Conservation (phyloP, 306 rosid species). For the Castanea mollissima region DNA sequence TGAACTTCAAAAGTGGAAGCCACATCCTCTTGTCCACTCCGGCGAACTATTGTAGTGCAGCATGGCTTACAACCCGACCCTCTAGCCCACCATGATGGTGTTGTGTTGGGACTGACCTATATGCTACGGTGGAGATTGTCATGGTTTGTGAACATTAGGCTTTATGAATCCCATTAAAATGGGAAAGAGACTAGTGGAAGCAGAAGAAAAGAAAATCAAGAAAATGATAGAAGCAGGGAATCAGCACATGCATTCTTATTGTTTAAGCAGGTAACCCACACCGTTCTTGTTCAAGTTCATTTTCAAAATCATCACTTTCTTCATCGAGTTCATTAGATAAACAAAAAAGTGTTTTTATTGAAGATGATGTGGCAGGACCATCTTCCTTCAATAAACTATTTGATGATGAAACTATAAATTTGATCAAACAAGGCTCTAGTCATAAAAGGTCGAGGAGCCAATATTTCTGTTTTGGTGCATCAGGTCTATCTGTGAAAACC, state of each 20-base stretch:
- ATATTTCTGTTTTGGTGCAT: slow-evolving; percentile 81
- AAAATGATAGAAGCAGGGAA: slow-evolving; percentile 24
- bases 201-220: slow-evolving; percentile 26
- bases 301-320: slow-evolving; percentile 74
- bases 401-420: slow-evolving; percentile 39
- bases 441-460: slow-evolving; percentile 57
- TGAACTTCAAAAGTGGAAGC: slow-evolving; percentile 33
- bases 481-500: slow-evolving; percentile 53
- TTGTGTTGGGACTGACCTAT: neutral
- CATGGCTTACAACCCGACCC: neutral
- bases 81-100: neutral
- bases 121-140: neutral
- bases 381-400: slow-evolving; percentile 52
- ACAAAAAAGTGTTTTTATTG: slow-evolving; percentile 62
- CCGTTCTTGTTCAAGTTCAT: slow-evolving; percentile 80
- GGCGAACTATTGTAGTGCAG: neutral
- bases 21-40: slow-evolving; percentile 42
- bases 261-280: slow-evolving; percentile 55
- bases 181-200: slow-evolving; percentile 34
- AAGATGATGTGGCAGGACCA: slow-evolving; percentile 63
- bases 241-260: slow-evolving; percentile 47
- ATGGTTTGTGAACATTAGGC: slow-evolving; percentile 30
- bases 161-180: slow-evolving; percentile 22
- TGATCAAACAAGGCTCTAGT: slow-evolving; percentile 34
- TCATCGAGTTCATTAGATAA: slow-evolving; percentile 72